These are phyloP conservation scores for Beauveria asiatica DNA, from an alignment of 2,329 filamentous ascomycete species.

Conservation along the genomic window DNA sequence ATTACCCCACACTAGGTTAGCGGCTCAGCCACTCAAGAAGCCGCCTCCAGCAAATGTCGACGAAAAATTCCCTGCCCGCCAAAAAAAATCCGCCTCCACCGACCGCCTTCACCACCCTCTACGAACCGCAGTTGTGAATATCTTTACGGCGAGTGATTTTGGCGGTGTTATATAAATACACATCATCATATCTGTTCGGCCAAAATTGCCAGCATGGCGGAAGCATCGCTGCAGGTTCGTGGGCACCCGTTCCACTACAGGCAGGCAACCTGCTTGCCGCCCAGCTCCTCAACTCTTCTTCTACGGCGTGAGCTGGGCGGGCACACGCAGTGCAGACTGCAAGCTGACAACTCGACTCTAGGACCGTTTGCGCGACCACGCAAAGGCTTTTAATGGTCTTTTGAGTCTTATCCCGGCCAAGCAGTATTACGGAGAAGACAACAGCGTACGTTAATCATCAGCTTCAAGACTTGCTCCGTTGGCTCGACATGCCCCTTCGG, in stretches of 20 bases:
- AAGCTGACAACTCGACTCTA: conserved; percentile 18
- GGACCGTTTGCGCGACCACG: conserved; percentile 49
- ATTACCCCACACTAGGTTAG: conserved; percentile 10
- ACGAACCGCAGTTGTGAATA: conserved; percentile 4
- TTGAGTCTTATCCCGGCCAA: conserved; percentile 84
- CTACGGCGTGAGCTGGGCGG: background rate
- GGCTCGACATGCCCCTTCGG: conserved; percentile 3
- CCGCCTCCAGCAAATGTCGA: conserved; percentile 4
- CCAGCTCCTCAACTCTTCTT: background rate
- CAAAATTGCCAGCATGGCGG: conserved; percentile 28
- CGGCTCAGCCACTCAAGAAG: conserved; percentile 10
- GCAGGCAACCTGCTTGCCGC: background rate
- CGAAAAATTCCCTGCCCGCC: conserved; percentile 10
- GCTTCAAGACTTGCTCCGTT: background rate
- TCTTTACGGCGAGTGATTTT: background rate
- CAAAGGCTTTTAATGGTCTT: conserved; percentile 77
- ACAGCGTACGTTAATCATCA: conserved; percentile 53
- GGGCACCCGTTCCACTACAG: conserved; percentile 15
- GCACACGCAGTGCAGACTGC: background rate
- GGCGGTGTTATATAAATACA: background rate
- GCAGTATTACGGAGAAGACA: conserved; percentile 82
- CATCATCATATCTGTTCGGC: background rate
- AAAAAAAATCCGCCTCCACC: conserved; percentile 14
- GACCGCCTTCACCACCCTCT: conserved; percentile 13
- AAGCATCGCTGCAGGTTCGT: conserved; percentile 40